Base-by-base conservation (phyloP, 2,329 filamentous ascomycete species). In the Beauveria australis region DNA sequence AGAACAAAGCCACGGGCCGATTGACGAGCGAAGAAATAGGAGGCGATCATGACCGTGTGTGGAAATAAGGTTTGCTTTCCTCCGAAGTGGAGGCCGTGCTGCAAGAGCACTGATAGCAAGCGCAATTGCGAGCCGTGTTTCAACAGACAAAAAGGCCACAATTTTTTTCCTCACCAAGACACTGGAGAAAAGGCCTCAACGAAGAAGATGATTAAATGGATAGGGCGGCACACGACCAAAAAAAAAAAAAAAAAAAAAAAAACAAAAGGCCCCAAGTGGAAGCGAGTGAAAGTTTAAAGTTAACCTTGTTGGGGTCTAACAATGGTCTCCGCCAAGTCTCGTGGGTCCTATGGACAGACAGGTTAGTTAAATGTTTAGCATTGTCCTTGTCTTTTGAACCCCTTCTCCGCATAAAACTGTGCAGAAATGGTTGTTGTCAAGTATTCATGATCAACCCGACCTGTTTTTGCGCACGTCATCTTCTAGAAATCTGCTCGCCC, bases 231-330 rank as follows among this genome's bases (percentile, higher is more conserved):
- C 30, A 33, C 3, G 30, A 51, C 53, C 16, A 51, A 3, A 43
- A 0, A 52, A 41, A 33, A 55, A n/a, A 60, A 53, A 3, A 51
- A 3, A 43, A 0, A 52, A 41, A 33, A 55, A n/a, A 60, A 53
- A 3, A 43, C 3, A 52, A 41, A 33, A 58, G 16, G 16, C 14
- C 30, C 12, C 33, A 14, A 37, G n/a, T 40, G 51, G 28, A 48
- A 48, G 28, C 19, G 44, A 57, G 33, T 41, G 24, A 44, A 55
- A 62, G 49, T 57, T 48, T 52, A 59, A 60, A 53, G 24, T 60
- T 53, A 47, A 56, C 53, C 53, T 57, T 57, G 44, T 16, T 19
- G 30, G 28, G 28, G 54, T 44, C 53, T 48, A 41, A 24, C 41
- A 49, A n/a, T 30, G 51, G 33, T 37, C 12, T 37, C 33, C 6